Base-by-base conservation (phyloP, 2,329 filamentous ascomycete genomes). In the Gliomastix tumulicola region DNA sequence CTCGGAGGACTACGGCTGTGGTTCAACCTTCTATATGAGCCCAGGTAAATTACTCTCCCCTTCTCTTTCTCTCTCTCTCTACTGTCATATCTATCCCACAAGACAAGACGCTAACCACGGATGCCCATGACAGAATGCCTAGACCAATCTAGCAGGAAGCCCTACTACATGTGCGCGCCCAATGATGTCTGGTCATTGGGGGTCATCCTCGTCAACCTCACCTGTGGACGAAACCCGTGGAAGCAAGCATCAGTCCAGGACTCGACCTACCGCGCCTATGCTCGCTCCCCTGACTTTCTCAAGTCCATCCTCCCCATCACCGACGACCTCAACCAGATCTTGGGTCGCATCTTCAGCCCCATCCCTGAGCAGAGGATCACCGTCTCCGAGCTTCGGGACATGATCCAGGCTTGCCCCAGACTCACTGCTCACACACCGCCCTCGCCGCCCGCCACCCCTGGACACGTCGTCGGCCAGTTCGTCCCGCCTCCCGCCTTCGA, bases 131-230 rank as follows among this genome's bases (percentile, higher is more conserved):
- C 62, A 96, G 92, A 98, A 77, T 98, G 92, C 59, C 79, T 82
- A 55, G 75, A 96, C 62, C 86, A 88, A 51, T 74, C 82, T 39
- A 63, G 82, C 68, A 53, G 79, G 76, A 74, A 77, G 71, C 61
- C 84, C 21, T 90, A 77, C 61, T 98, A 98, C 63, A 82, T 82
- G 48, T 95, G 89, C 47, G 88, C 87, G 36, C 86, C 90, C 40
- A 98, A 97, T 66, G 92, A 98, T 62, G 81, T 97, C 50, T 98
- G 92, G 92, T 90, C 86, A 54, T 76, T 98, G n/a, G 92, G 92
- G 49, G 90, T 98, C 36, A 95, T 98, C 57, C 74, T 98, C 42
- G 88, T 98, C 51, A 98, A 98, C 69, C 73, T 98, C 48, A 94
- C 88, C 35, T 98, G 92, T 66, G 92, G 92, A 56, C 88, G 92